Conservation (phyloP, 2,329 filamentous ascomycete genomes). For the Balansia obtecta region DNA sequence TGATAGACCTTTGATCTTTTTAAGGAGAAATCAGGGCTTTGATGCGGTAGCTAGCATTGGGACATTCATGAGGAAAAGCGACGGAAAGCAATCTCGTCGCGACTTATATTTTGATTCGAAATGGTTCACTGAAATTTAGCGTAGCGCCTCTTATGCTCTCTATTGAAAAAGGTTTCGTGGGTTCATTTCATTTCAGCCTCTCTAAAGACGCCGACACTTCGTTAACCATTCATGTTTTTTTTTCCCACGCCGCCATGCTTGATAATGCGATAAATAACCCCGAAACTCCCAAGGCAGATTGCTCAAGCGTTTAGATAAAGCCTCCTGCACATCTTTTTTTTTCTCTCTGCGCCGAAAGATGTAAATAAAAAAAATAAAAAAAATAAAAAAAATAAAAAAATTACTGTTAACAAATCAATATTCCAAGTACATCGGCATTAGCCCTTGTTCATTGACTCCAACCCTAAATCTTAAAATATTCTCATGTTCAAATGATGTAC, state of each 20-base stretch:
- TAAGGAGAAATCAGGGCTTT: background rate
- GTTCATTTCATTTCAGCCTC: no score
- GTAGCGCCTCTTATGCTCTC: no score
- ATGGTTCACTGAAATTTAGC: no score
- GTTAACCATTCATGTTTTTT: background rate
- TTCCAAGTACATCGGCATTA: background rate
- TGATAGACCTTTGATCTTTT: background rate
- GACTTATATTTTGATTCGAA: no score
- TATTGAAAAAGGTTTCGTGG: no score
- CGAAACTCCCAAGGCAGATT: background rate
- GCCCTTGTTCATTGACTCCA: background rate
- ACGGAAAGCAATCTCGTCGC: no score
- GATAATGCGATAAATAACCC: background rate
- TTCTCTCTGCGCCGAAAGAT: background rate
- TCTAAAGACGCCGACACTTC: no score
- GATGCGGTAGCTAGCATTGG: no score
- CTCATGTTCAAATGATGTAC: background rate
- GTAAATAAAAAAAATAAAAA: background rate
- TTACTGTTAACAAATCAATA: background rate
- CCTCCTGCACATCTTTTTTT: background rate
- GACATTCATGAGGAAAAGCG: no score
- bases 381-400: background rate
- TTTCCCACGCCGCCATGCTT: background rate
- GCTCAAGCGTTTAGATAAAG: background rate
- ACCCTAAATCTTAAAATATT: background rate